phyloP scores from a whole-genome alignment of 148 eudicot genomes.

The Polygonum aviculare region DNA sequence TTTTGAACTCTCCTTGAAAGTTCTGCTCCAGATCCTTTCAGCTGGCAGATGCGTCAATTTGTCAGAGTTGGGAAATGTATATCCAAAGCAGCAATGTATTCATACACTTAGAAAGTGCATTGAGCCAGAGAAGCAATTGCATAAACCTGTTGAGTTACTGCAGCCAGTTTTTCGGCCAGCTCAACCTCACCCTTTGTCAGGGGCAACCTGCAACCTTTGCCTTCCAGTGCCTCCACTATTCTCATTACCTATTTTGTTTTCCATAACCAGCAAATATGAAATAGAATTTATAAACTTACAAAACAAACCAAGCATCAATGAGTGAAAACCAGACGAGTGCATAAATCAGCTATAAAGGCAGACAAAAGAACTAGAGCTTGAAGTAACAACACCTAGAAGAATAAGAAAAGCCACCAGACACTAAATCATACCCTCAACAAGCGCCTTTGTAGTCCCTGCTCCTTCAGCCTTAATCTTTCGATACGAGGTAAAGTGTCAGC shows the following conservation, averaged over 20 bases:
- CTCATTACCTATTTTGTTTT: constrained; percentile 58
- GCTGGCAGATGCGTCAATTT: constrained; percentile 32
- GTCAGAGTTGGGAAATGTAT: constrained; percentile 16
- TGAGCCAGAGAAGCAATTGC: neutral
- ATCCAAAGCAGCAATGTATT: neutral
- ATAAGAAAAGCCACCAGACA: neutral
- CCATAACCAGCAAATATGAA: neutral
- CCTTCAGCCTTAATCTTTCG: constrained; percentile 85
- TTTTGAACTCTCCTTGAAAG: constrained; percentile 98
- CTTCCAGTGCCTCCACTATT: constrained; percentile 90
- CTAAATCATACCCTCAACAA: constrained; percentile 53
- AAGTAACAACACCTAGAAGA: neutral
- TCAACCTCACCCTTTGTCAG: constrained; percentile 91
- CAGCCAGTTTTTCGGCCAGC: constrained; percentile 84
- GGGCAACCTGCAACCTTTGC: constrained; percentile 78
- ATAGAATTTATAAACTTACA: neutral
- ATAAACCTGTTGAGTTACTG: constrained; percentile 66
- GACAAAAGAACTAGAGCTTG: neutral
- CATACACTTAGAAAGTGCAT: neutral
- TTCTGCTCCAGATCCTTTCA: constrained; percentile 95
- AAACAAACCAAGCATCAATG: neutral
- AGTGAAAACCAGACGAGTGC: neutral
- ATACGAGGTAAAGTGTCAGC: constrained; percentile 90
- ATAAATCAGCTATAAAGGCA: neutral
- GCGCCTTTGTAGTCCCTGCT: constrained; percentile 92